Evolutionary conservation across 1,284 basidiomycete genomes (phyloP).

Genomic region (Rhodotorula sp.): DNA sequence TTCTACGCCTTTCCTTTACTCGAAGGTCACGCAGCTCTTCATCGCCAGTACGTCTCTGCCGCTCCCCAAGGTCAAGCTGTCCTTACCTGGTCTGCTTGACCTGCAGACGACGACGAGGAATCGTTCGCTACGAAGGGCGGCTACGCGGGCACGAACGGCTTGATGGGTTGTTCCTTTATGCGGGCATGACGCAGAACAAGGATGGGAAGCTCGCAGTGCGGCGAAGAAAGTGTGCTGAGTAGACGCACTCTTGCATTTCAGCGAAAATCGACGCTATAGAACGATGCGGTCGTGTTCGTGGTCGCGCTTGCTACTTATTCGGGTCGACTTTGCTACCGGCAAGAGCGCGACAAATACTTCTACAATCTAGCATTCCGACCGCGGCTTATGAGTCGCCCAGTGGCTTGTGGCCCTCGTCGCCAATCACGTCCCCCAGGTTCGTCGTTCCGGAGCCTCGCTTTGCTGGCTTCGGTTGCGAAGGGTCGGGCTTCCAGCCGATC

Average conservation of each 20-base stretch:
- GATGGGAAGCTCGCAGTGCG: constrained; percentile 5
- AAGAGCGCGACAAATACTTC: background rate
- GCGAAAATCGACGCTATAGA: no score
- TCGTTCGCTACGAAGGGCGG: constrained; percentile 15
- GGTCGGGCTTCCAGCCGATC: constrained; percentile 98
- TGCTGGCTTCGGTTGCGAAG: constrained; percentile 77
- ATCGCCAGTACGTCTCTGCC: constrained; percentile 8
- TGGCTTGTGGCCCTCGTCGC: constrained; percentile 22
- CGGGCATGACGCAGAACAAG: constrained; percentile 22
- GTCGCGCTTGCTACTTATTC: background rate
- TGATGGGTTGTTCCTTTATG: constrained; percentile 21
- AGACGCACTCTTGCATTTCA: no score
- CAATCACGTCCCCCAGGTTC: constrained; percentile 67
- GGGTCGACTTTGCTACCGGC: background rate
- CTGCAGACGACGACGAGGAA: constrained; percentile 26
- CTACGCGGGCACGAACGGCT: background rate
- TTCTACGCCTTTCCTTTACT: constrained; percentile 19
- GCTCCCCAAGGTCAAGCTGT: background rate
- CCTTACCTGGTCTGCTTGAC: no score
- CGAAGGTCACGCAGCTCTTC: background rate
- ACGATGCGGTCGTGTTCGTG: no score
- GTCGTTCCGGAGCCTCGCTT: constrained; percentile 78
- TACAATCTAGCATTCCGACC: background rate
- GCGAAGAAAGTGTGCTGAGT: constrained; percentile 21
- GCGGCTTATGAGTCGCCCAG: background rate